Base-by-base conservation (phyloP, 768 basidiomycete genomes). In the Amanita brunnescens region DNA sequence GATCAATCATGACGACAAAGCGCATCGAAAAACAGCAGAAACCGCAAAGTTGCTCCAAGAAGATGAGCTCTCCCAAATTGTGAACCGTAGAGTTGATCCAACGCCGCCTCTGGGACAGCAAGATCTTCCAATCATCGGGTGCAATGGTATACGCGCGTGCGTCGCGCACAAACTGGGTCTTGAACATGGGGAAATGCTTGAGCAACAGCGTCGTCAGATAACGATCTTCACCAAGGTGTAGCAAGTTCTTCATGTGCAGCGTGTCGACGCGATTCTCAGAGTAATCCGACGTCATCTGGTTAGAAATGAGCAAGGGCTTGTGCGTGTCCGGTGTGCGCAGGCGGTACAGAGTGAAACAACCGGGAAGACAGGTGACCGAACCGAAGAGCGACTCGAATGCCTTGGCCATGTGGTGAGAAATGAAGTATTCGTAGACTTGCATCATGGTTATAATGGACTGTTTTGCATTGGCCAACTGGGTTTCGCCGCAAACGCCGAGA, bases 21-120 rank as follows among this genome's bases (percentile, higher is more conserved):
- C 95, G 83, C 96, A 99, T 98, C 0, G 92, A 96, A 78, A 98
- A 98, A 73, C 91, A 95, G 64, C 95, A 98, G 80, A 98, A 96
- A 56, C 91, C 91, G 61, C 92, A 94, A 20, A 94, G 80, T 53
- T 88, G 82, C 49, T 94, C 90, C 61, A 97, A 68, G 73, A 93
- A 92, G 50, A 97, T 73, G 38, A 99, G 74, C 62, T 98, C 95
- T 46, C 85, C 90, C 50, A 99, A 70, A 68, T 99, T 99, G 72
- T 99, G 95, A 9, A 99, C 83, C 0, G 95, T 99, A 14, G 95
- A 98, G 73, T 99, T 99, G 70, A 99, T 99, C 95, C 96, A 99
- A 59, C 96, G 89, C 69, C 95, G 88, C 72, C 95, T 85, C 64
- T 99, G 96, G 6, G 92, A 96, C 18, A 99, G 71, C 47, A 99